Evolutionary conservation across 1,284 basidiomycete genomes (phyloP).

Genomic region (Pseudozyma tsukubaensis): DNA sequence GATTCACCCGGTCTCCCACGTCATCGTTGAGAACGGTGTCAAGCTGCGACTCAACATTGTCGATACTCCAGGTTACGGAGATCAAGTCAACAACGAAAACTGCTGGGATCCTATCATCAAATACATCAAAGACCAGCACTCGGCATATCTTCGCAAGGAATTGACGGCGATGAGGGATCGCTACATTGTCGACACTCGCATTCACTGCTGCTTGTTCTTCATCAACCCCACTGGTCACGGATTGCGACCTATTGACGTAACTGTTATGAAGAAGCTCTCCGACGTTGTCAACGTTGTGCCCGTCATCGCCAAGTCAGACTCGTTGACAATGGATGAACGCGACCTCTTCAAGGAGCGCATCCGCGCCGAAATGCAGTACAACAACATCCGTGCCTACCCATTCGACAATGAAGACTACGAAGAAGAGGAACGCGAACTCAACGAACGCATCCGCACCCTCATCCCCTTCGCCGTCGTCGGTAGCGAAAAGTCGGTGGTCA

Average conservation of each 20-base stretch:
- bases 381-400: conserved; percentile 94
- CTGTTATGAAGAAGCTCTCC: conserved; percentile 97
- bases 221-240: conserved; percentile 76
- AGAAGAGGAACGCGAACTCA: conserved; percentile 86
- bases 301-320: conserved; percentile 98
- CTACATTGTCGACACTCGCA: conserved; percentile 96
- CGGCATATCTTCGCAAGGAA: conserved; percentile 97
- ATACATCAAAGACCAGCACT: conserved; percentile 99
- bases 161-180: conserved; percentile 98
- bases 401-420: conserved; percentile 97
- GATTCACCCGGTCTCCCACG: conserved; percentile 94
- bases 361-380: conserved; percentile 88
- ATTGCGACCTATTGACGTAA: conserved; percentile 81
- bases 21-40: conserved; percentile 95
- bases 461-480: conserved; percentile 98
- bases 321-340: conserved; percentile 91
- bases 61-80: conserved; percentile 97
- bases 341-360: conserved; percentile 95
- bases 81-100: conserved; percentile 98
- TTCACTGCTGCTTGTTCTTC: conserved; percentile 98
- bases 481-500: conserved; percentile 90
- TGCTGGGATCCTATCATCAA: conserved; percentile 99
- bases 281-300: conserved; percentile 99
- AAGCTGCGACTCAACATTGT: conserved; percentile 96
- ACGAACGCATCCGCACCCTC: conserved; percentile 90